Conservation (phyloP, 2,329 filamentous ascomycete species). For the Claviceps citrina region DNA sequence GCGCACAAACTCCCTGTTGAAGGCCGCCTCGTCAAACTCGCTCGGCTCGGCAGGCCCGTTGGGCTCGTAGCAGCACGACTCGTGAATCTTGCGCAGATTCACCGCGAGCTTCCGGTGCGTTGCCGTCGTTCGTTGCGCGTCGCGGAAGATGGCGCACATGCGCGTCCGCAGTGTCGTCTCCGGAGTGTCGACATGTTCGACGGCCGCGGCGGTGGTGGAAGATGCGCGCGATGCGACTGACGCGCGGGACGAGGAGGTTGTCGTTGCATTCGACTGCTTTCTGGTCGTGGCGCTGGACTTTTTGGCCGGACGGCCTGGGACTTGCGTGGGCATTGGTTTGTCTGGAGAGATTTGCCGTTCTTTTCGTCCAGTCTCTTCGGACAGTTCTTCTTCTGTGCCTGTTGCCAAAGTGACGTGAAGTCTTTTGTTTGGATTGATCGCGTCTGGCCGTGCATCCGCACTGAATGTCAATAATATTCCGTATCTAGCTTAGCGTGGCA, state of each 20-base stretch:
- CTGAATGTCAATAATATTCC: constrained; percentile 20
- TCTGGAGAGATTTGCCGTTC: too few relatives aligned
- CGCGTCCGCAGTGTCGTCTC: constrained; percentile 57
- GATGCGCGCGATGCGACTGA: constrained; percentile 33
- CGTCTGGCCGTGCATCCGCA: constrained; percentile 10
- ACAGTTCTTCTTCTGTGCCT: too few relatives aligned
- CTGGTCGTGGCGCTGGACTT: constrained; percentile 26
- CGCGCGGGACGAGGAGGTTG: constrained; percentile 25
- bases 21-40: constrained; percentile 70
- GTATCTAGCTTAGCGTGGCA: constrained; percentile 14
- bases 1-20: constrained; percentile 72
- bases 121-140: constrained; percentile 78
- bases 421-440: constrained; percentile 15
- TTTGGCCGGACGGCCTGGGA: constrained; percentile 31
- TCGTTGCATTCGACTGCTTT: constrained; percentile 23
- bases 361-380: too few relatives aligned
- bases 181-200: constrained; percentile 62
- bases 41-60: constrained; percentile 33
- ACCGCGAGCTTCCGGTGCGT: constrained; percentile 82
- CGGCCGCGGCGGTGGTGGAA: constrained; percentile 42
- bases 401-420: not conserved
- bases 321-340: constrained; percentile 33
- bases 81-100: constrained; percentile 77
- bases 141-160: constrained; percentile 57
- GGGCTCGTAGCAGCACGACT: constrained; percentile 59